Conservation (phyloP, 1,139 yeast species). For the Geotrichum phurueaensis region DNA sequence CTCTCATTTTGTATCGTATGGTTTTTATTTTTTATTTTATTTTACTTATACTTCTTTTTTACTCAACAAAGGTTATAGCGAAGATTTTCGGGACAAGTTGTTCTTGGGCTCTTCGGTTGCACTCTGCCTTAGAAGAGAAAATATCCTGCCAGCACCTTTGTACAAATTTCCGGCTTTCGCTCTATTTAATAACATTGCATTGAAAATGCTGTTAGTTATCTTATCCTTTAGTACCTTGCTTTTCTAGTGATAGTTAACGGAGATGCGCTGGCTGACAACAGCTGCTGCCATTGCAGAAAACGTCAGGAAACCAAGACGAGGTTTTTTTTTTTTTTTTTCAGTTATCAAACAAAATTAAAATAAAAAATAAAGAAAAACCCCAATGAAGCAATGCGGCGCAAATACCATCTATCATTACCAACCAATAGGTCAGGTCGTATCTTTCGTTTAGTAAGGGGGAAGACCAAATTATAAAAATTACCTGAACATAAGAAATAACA, state of each 20-base stretch:
- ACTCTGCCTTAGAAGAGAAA: neutral
- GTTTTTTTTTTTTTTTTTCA: neutral
- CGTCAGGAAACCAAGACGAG: neutral
- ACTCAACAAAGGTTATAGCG: neutral
- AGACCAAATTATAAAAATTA: neutral
- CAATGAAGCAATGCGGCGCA: neutral
- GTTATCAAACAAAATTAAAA: neutral
- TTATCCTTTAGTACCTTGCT: neutral
- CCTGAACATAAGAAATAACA: too few relatives aligned
- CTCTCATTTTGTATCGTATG: neutral
- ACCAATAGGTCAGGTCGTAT: neutral
- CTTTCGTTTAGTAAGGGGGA: neutral
- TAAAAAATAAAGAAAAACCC: neutral
- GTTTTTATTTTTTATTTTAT: neutral
- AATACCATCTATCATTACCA: neutral
- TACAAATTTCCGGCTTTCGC: too few relatives aligned
- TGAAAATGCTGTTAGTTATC: neutral
- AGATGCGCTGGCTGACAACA: neutral
- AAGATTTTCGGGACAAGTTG: neutral
- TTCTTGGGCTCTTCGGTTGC: neutral
- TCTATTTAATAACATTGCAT: neutral
- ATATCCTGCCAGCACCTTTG: neutral
- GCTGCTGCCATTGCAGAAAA: neutral
- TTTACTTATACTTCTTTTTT: neutral
- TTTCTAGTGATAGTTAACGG: neutral